A percentile compares a stretch with the other conserved stretches of the same genome.
Evolutionary conservation across 2,329 filamentous ascomycete species (phyloP).

Genomic region (Nigrospora oryzae): DNA sequence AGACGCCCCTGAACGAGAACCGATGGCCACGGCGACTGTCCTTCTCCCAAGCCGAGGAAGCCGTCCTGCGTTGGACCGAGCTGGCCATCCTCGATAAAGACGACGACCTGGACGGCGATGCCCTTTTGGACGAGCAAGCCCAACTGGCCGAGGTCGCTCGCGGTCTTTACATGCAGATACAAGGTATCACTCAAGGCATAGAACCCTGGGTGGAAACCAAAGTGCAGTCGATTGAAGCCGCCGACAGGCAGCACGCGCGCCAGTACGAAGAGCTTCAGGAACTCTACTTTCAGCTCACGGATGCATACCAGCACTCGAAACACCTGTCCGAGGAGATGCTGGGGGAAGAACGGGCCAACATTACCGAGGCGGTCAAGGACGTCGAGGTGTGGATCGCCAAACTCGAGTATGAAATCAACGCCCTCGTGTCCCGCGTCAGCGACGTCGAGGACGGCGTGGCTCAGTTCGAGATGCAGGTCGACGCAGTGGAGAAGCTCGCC

Average conservation of each 20-base stretch:
- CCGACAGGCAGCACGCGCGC: conserved; percentile 54
- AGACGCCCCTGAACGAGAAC: conserved; percentile 39
- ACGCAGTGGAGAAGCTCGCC: conserved; percentile 58
- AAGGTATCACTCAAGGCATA: conserved; percentile 40
- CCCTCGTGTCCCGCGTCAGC: conserved; percentile 69
- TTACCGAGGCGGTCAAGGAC: conserved; percentile 67
- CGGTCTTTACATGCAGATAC: conserved; percentile 43
- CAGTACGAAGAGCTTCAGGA: conserved; percentile 59
- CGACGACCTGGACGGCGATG: conserved; percentile 17
- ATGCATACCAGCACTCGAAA: conserved; percentile 60
- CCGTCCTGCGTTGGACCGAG: conserved; percentile 59
- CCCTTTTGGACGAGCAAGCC: conserved; percentile 6
- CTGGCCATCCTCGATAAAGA: conserved; percentile 34
- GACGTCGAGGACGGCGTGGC: conserved; percentile 79
- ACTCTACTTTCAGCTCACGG: conserved; percentile 62
- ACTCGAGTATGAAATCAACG: conserved; percentile 84
- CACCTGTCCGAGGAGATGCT: conserved; percentile 62
- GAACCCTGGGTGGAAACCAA: conserved; percentile 54
- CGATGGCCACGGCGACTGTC: conserved; percentile 66
- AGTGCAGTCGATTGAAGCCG: conserved; percentile 42
- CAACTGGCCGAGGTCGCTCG: conserved; percentile 43
- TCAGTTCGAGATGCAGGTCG: conserved; percentile 73
- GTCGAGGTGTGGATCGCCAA: conserved; percentile 75
- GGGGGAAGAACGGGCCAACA: conserved; percentile 55
- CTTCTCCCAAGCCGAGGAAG: conserved; percentile 68